Conservation (phyloP, 2,329 filamentous ascomycete species). For the Hypoxylon sp. region DNA sequence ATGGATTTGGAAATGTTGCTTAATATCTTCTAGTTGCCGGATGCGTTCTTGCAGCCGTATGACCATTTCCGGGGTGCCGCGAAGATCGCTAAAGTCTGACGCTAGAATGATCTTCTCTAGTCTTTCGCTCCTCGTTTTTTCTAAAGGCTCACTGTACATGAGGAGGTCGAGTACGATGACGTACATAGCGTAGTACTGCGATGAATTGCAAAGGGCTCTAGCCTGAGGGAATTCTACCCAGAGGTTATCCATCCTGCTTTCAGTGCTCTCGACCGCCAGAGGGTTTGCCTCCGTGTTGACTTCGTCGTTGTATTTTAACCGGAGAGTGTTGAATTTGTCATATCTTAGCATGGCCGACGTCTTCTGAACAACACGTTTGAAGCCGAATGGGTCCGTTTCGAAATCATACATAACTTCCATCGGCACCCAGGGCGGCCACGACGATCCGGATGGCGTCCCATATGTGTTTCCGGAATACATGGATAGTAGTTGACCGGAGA, state of each 20-base stretch:
- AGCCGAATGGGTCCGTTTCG: constrained; percentile 93
- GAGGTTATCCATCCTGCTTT: constrained; percentile 92
- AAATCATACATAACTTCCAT: constrained; percentile 99
- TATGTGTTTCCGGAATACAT: constrained; percentile 97
- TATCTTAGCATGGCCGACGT: constrained; percentile 95
- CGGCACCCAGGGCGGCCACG: constrained; percentile 98
- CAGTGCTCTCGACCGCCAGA: constrained; percentile 69
- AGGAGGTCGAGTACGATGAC: constrained; percentile 97
- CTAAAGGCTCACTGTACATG: constrained; percentile 94
- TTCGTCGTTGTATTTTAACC: constrained; percentile 97
- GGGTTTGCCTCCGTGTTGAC: constrained; percentile 75
- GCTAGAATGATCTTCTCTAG: constrained; percentile 99
- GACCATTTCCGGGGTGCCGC: constrained; percentile 94
- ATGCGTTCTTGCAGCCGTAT: constrained; percentile 92
- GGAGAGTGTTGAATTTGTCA: constrained; percentile 98
- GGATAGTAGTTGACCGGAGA: constrained; percentile 85
- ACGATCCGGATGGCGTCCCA: constrained; percentile 84
- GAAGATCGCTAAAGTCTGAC: constrained; percentile 97
- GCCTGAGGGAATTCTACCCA: constrained; percentile 97
- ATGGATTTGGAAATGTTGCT: constrained; percentile 94
- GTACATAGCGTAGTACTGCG: constrained; percentile 98
- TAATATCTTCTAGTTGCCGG: constrained; percentile 94
- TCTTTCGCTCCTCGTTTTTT: constrained; percentile 96
- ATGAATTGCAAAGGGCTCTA: constrained; percentile 94
- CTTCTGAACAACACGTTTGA: constrained; percentile 95